Conservation (phyloP, 2,329 filamentous ascomycete genomes). For the Diaporthe sp. region DNA sequence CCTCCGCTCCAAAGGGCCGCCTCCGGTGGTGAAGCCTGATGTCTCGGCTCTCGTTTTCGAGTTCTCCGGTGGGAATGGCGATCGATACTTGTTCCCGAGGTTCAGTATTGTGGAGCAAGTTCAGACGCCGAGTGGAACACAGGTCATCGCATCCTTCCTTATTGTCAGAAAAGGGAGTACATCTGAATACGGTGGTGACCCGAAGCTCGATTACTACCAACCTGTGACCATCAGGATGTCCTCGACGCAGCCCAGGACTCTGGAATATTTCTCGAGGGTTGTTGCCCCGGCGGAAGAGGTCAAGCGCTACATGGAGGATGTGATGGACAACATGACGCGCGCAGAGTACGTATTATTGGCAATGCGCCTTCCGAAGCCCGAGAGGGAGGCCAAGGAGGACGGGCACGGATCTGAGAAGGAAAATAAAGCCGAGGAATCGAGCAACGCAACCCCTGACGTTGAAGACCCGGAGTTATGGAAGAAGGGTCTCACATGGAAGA, state of each 20-base stretch:
- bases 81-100: constrained; percentile 83
- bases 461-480: constrained; percentile 39
- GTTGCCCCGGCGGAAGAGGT: constrained; percentile 75
- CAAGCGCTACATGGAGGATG: constrained; percentile 75
- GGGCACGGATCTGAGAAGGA: constrained; percentile 44
- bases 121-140: constrained; percentile 62
- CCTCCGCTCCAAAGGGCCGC: constrained; percentile 71
- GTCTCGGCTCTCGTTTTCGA: constrained; percentile 78
- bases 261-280: constrained; percentile 72
- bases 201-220: constrained; percentile 79
- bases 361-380: constrained; percentile 71
- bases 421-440: constrained; percentile 36
- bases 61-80: constrained; percentile 75
- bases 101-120: constrained; percentile 81
- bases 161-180: constrained; percentile 79
- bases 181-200: constrained; percentile 75
- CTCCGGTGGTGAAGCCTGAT: constrained; percentile 67
- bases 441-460: constrained; percentile 43
- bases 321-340: constrained; percentile 77
- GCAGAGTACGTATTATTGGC: constrained; percentile 76
- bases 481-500: constrained; percentile 39
- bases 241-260: constrained; percentile 64
- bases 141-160: constrained; percentile 81
- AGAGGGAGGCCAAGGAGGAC: constrained; percentile 50
- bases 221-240: constrained; percentile 76